Evolutionary conservation across 768 basidiomycete genomes (phyloP).

Genomic region (Roridomyces roridus): DNA sequence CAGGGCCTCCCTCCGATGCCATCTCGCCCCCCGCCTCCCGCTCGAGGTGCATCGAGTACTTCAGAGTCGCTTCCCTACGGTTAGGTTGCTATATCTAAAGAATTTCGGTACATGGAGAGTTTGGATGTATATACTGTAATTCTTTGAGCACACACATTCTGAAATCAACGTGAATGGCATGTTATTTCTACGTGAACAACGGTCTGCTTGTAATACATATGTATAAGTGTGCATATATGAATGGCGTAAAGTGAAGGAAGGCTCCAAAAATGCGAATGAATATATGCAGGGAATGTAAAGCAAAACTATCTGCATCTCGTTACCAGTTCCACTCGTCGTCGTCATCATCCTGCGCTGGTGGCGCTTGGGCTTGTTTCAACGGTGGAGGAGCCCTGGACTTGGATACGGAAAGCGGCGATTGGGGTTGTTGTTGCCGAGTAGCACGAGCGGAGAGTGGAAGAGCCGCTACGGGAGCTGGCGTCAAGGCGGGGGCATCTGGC

Average conservation of each 20-base stretch:
- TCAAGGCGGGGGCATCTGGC: constrained; percentile 12
- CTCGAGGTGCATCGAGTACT: neutral
- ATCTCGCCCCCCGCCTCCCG: neutral
- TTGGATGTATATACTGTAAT: too few species aligned
- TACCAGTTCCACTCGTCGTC: constrained; percentile 73
- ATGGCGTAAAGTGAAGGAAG: too few species aligned
- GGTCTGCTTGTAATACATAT: neutral
- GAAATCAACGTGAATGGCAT: too few species aligned
- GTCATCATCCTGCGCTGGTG: constrained; percentile 43
- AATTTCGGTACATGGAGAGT: too few species aligned
- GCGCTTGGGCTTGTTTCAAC: neutral
- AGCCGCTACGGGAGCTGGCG: constrained; percentile 23
- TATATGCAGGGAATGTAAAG: neutral
- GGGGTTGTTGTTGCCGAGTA: constrained; percentile 20
- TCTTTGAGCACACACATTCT: too few species aligned
- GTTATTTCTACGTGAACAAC: too few species aligned
- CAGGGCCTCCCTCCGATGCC: constrained; percentile 4
- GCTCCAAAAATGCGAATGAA: neutral
- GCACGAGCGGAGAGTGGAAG: constrained; percentile 10
- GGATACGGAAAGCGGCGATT: constrained; percentile 21
- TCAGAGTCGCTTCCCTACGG: constrained; percentile 16
- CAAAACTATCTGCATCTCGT: neutral
- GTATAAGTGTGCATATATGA: neutral
- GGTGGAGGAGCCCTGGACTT: constrained; percentile 6
- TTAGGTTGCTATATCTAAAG: neutral